A percentile compares a stretch with the other conserved stretches of the same genome.
Evolutionary conservation across 352 stramenopile genomes (phyloP).

Genomic region (Phytophthora pini): DNA sequence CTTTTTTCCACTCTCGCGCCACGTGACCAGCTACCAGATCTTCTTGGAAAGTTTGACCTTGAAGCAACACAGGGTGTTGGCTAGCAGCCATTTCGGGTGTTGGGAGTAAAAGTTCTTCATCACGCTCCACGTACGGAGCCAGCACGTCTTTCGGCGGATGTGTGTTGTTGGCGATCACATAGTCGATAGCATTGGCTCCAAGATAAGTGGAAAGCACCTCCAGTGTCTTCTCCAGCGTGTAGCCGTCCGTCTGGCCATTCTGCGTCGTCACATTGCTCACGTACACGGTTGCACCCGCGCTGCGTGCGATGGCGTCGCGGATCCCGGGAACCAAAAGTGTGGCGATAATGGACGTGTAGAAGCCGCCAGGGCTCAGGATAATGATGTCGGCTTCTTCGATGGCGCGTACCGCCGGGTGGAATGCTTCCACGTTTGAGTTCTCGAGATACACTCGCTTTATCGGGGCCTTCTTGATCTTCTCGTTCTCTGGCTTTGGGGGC

Average conservation of each 20-base stretch:
- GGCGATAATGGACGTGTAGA: constrained; percentile 89
- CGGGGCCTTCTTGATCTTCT: constrained; percentile 59
- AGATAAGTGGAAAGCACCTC: constrained; percentile 73
- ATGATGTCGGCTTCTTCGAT: constrained; percentile 90
- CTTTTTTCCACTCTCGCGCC: constrained; percentile 79
- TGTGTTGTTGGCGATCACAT: constrained; percentile 87
- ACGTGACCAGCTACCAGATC: constrained; percentile 45
- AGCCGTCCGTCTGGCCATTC: constrained; percentile 81
- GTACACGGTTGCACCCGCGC: constrained; percentile 77
- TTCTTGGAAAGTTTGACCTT: constrained; percentile 85
- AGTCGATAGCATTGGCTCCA: constrained; percentile 79
- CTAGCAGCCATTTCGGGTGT: constrained; percentile 64
- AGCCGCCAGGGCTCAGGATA: constrained; percentile 79
- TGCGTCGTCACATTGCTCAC: constrained; percentile 90
- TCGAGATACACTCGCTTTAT: constrained; percentile 88
- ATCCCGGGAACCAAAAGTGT: constrained; percentile 84
- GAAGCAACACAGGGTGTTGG: constrained; percentile 69
- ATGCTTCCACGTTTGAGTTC: constrained; percentile 75
- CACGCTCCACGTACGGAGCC: constrained; percentile 70
- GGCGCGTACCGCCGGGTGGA: constrained; percentile 72
- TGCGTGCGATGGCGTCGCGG: constrained; percentile 76
- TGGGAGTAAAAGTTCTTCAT: constrained; percentile 75
- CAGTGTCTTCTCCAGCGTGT: constrained; percentile 75
- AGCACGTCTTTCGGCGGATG: constrained; percentile 60
- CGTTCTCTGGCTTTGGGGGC: constrained; percentile 31